Percentiles rank a stretch among this genome's conserved stretches.
phyloP scores from a whole-genome alignment of 2,329 filamentous ascomycete genomes.

The Fusarium sp. region DNA sequence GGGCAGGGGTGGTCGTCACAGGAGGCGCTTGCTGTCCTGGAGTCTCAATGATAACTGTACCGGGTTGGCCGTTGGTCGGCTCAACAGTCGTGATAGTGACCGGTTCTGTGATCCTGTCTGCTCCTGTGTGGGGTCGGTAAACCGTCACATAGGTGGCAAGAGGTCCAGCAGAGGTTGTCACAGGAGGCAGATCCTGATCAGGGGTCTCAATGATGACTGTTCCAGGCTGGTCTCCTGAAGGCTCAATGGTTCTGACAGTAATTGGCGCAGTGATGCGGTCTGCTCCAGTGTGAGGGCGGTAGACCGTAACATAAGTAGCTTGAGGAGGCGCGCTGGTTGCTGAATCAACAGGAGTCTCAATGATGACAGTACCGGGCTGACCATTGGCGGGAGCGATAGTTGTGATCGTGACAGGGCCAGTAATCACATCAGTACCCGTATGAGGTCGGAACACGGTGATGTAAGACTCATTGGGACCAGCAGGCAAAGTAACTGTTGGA shows the following conservation, averaged over 20 bases:
- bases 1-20: constrained; percentile 6
- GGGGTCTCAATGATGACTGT: constrained; percentile 31
- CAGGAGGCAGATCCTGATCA: constrained; percentile 9
- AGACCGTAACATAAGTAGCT: constrained; percentile 23
- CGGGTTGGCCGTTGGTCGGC: constrained; percentile 11
- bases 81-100: constrained; percentile 25
- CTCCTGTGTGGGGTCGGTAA: constrained; percentile 16
- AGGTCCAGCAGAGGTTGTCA: constrained; percentile 16
- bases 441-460: constrained; percentile 23
- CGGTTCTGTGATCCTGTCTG: constrained; percentile 11
- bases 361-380: constrained; percentile 24
- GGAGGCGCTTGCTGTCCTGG: constrained; percentile 22
- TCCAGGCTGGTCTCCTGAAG: constrained; percentile 17
- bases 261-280: constrained; percentile 15
- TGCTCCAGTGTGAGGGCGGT: constrained; percentile 18
- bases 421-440: constrained; percentile 11
- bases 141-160: constrained; percentile 21
- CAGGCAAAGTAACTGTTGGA: constrained; percentile 20
- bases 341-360: constrained; percentile 12
- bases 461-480: constrained; percentile 20
- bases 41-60: constrained; percentile 31
- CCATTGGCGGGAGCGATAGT: constrained; percentile 13
- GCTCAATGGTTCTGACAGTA: constrained; percentile 16
- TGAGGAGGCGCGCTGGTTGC: neutral
- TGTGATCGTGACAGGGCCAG: constrained; percentile 12